Evolutionary conservation across 129 eudicot genomes (phyloP).

Genomic region (Gnaphalium uliginosum): DNA sequence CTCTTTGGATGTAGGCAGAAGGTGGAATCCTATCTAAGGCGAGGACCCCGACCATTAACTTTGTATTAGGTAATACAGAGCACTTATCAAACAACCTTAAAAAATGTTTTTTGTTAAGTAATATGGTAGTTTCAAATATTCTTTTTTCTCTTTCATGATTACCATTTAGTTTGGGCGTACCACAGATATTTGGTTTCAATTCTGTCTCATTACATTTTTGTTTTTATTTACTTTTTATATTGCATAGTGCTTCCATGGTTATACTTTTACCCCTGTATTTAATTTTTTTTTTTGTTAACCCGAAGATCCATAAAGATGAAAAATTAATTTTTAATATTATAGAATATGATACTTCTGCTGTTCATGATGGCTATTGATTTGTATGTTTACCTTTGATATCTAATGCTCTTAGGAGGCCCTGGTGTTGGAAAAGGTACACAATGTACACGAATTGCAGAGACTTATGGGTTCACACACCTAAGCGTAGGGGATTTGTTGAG

Average conservation of each 20-base stretch:
- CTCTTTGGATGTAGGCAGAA: conserved; percentile 50
- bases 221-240: background rate
- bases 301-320: background rate
- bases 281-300: background rate
- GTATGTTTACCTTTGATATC: conserved; percentile 22
- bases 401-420: conserved; percentile 74
- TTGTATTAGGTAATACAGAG: conserved; percentile 70
- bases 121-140: conserved; percentile 5
- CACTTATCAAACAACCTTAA: conserved; percentile 14
- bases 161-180: background rate
- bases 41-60: conserved; percentile 56
- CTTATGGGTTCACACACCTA: conserved; percentile 80
- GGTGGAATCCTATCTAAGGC: conserved; percentile 47
- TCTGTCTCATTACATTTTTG: background rate
- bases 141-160: background rate
- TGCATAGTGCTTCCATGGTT: background rate
- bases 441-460: conserved; percentile 66
- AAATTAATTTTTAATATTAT: background rate
- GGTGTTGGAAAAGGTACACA: conserved; percentile 99
- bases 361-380: conserved; percentile 4
- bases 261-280: background rate
- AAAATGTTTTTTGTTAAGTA: background rate
- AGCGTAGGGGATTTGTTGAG: conserved; percentile 91
- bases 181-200: background rate
- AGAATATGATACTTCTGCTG: conserved; percentile 12